Evolutionary conservation across 179 eudicot species (phyloP), one percentile per base, ranked within the genome.

Genomic region (Drosera spatulata): DNA sequence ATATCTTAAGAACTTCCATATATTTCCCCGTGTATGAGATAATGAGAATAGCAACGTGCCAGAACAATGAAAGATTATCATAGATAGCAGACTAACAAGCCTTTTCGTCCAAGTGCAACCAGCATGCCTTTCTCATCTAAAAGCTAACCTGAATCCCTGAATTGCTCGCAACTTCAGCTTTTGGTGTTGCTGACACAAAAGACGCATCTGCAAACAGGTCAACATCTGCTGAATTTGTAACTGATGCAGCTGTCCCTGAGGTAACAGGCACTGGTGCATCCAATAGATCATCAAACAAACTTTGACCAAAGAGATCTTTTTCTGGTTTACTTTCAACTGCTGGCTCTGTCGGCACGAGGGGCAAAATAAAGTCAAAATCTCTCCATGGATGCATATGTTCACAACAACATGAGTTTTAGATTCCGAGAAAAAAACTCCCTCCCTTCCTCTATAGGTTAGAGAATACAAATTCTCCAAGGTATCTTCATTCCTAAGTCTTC

Each of bases 141-240:
- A 3, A 51, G 8, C 55, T 69, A 48, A 89, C 94, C 86, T 79
- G 80, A 62, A 71, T 71, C 53, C 54, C 75, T 70, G 83, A 68
- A 53, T 41, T 75, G 51, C 56, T 79, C 63, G 66, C 84, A 10
- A 64, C 63, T 71, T 77, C 75, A 51, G 62, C 71, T 65, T 70
- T 61, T 41, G 90, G 72, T 48, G 81, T 64, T 41, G 96, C 97
- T 65, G 99, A 86, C 71, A 94, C 90, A 76, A 84, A 94, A 71
- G 73, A 70, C 53, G 95, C 91, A 83, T 90, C 99, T 64, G 95
- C 97, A 83, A 94, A 94, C 60, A 90, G 76, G 81, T 90, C 97
- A 70, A 77, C 91, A 61, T 80, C 88, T 63, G 86, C 65, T 43
- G 82, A 58, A 66, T 75, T 80, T 67, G 69, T 79, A 65, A 61